A percentile compares a stretch with the other conserved stretches of the same genome.
Conservation (phyloP, 2,329 filamentous ascomycete species). For the Fusarium humuli region DNA sequence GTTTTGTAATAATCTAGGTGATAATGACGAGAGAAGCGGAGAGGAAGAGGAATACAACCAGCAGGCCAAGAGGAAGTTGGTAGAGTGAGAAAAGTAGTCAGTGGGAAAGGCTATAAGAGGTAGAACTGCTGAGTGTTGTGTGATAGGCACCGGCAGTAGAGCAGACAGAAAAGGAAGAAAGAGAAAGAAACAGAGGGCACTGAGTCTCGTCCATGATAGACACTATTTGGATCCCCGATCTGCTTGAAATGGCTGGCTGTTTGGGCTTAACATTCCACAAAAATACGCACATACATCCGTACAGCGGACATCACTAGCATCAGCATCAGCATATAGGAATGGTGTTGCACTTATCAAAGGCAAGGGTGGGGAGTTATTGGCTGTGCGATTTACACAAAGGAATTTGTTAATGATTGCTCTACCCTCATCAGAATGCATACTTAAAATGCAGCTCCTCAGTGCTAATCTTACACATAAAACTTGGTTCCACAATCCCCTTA, state of each 20-base stretch:
- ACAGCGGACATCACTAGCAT: conserved; percentile 31
- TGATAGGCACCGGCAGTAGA: neutral
- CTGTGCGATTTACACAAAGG: conserved; percentile 21
- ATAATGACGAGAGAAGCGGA: conserved; percentile 17
- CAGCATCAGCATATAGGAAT: conserved; percentile 22
- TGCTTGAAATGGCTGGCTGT: conserved; percentile 29
- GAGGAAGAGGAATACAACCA: conserved; percentile 26
- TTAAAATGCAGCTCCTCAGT: conserved; percentile 28
- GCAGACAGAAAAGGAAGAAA: conserved; percentile 13
- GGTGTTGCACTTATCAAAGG: conserved; percentile 14
- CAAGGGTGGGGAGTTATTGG: conserved; percentile 4
- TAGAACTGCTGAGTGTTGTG: conserved; percentile 2
- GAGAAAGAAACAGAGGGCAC: conserved; percentile 4
- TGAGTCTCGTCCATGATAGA: conserved; percentile 33
- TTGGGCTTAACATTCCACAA: conserved; percentile 39
- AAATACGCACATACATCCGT: conserved; percentile 30
- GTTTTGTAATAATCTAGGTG: conserved; percentile 45
- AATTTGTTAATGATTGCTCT: conserved; percentile 27
- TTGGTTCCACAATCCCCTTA: conserved; percentile 9
- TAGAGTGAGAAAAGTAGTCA: conserved; percentile 11
- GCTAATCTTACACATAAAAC: conserved; percentile 40
- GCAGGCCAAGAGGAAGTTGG: conserved; percentile 16
- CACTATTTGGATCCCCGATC: conserved; percentile 39
- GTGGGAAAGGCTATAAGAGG: neutral
- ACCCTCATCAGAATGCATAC: conserved; percentile 18